A percentile compares a stretch with the other conserved stretches of the same genome.
Conservation (phyloP, 2,329 filamentous ascomycete species). For the Monascus ruber region DNA sequence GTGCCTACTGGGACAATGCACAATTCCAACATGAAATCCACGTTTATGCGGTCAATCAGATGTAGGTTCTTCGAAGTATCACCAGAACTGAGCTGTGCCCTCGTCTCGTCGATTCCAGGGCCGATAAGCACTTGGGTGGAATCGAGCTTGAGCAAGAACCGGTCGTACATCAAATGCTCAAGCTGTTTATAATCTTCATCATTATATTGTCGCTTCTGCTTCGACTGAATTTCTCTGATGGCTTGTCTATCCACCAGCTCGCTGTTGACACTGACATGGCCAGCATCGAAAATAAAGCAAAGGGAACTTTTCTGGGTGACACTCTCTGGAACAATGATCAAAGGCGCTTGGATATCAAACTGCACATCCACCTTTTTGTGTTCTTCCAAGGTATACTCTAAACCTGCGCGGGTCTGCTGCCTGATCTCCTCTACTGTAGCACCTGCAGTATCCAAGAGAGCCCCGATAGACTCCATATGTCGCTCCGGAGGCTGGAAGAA, state of each 20-base stretch:
- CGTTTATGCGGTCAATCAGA: constrained; percentile 91
- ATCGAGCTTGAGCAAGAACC: constrained; percentile 82
- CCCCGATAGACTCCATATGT: constrained; percentile 96
- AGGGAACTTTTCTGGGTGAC: constrained; percentile 70
- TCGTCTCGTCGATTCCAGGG: constrained; percentile 81
- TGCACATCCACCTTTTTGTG: constrained; percentile 98
- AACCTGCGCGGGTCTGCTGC: constrained; percentile 86
- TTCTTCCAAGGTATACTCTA: constrained; percentile 93
- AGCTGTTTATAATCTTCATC: constrained; percentile 80
- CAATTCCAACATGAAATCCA: constrained; percentile 90
- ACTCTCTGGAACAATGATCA: constrained; percentile 92
- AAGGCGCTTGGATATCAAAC: constrained; percentile 83
- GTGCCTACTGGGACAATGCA: constrained; percentile 95
- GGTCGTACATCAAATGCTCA: constrained; percentile 94
- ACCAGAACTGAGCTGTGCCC: constrained; percentile 61
- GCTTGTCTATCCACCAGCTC: constrained; percentile 88
- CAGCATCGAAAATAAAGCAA: constrained; percentile 89
- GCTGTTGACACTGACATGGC: constrained; percentile 88
- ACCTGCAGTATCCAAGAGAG: constrained; percentile 88
- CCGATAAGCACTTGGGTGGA: constrained; percentile 94
- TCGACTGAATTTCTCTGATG: constrained; percentile 77
- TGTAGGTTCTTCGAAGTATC: constrained; percentile 64
- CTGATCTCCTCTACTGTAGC: constrained; percentile 90
- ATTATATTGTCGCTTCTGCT: constrained; percentile 76
- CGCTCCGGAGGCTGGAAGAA: constrained; percentile 95